These are phyloP conservation scores for Ilyonectria destructans DNA, from an alignment of 2,329 filamentous ascomycete genomes.

Conservation along the genomic window DNA sequence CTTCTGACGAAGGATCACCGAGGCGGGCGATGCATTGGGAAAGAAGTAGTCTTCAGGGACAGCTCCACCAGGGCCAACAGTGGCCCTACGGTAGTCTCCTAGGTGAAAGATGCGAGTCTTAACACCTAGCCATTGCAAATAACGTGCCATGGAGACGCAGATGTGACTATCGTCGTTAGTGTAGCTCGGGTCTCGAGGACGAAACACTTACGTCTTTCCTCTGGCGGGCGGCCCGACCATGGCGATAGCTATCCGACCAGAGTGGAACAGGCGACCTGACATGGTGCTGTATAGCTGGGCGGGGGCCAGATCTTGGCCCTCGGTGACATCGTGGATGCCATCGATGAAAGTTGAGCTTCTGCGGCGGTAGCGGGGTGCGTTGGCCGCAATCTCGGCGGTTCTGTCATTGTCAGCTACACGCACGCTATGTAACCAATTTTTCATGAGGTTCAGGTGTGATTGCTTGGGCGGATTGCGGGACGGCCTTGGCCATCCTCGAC, in stretches of 20 bases:
- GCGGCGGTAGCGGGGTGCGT: conserved; percentile 89
- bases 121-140: conserved; percentile 96
- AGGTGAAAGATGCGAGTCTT: conserved; percentile 99
- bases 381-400: conserved; percentile 93
- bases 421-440: not conserved
- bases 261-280: conserved; percentile 96
- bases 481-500: not conserved
- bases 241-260: conserved; percentile 95
- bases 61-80: conserved; percentile 85
- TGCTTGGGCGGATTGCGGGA: not conserved
- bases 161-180: conserved; percentile 77
- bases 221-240: conserved; percentile 96
- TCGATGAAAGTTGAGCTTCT: conserved; percentile 98
- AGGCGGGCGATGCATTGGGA: conserved; percentile 91
- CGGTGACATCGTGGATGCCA: conserved; percentile 93
- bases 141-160: conserved; percentile 94
- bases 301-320: conserved; percentile 87
- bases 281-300: conserved; percentile 99
- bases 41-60: conserved; percentile 99
- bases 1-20: conserved; percentile 95
- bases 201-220: conserved; percentile 86
- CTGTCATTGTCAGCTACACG: conserved; percentile 61
- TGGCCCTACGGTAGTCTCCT: conserved; percentile 95
- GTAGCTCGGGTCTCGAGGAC: not conserved
- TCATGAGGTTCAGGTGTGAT: not conserved